phyloP scores from a whole-genome alignment of 176 grass and related monocot species.

The Tuctoria greenei region DNA sequence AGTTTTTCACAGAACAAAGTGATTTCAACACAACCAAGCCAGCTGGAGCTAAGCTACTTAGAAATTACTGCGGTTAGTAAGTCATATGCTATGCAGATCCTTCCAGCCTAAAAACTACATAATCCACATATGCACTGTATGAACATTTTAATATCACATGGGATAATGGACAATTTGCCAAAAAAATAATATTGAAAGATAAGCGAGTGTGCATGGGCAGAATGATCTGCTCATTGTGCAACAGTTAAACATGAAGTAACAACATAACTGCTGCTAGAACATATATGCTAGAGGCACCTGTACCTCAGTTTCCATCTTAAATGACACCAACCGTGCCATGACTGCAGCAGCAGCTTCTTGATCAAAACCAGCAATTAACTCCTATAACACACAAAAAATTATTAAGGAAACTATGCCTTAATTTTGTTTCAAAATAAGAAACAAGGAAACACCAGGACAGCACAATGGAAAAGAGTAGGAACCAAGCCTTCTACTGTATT shows the following conservation, averaged over 20 bases:
- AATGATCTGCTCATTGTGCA: constrained; percentile 15
- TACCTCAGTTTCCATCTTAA: constrained; percentile 98
- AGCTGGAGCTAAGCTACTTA: constrained; percentile 5
- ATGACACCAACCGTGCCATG: constrained; percentile 78
- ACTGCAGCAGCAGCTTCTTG: constrained; percentile 94
- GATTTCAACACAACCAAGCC: constrained; percentile 19
- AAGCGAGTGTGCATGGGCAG: neutral
- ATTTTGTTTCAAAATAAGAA: constrained; percentile 21
- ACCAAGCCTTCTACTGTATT: constrained; percentile 8
- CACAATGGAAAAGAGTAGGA: neutral
- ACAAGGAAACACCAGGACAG: constrained; percentile 15
- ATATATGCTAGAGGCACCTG: constrained; percentile 54
- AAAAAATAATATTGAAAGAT: neutral
- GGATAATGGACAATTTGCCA: neutral
- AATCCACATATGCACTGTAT: neutral
- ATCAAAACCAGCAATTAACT: constrained; percentile 84
- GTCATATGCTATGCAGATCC: neutral
- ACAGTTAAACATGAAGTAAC: constrained; percentile 20
- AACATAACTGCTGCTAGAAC: neutral
- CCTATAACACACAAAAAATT: constrained; percentile 52
- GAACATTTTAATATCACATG: neutral
- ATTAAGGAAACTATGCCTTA: neutral
- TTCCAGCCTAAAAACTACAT: constrained; percentile 4
- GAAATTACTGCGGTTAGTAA: neutral
- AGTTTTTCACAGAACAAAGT: constrained; percentile 20